phyloP scores from a whole-genome alignment of 1,284 basidiomycete species.

The Chiua sp. region DNA sequence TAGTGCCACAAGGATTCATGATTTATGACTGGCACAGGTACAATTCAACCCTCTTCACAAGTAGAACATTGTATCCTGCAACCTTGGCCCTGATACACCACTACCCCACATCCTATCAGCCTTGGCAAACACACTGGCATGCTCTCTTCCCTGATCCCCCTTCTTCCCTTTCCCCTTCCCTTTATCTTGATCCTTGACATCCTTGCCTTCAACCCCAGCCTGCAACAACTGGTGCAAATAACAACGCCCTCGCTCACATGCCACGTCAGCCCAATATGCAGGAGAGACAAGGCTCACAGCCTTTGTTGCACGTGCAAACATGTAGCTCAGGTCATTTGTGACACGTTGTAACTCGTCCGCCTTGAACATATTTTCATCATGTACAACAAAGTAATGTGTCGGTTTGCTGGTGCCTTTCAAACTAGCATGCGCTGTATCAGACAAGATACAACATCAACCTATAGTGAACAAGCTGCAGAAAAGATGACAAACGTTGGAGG shows the following conservation, averaged over 20 bases:
- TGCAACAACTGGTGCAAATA: slow-evolving; percentile 67
- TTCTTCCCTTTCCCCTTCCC: slow-evolving; percentile 6
- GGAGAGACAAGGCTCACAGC: slow-evolving; percentile 81
- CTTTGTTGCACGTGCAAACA: slow-evolving; percentile 81
- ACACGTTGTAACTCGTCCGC: slow-evolving; percentile 68
- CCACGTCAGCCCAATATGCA: slow-evolving; percentile 78
- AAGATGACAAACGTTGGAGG: slow-evolving; percentile 52
- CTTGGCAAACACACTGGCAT: slow-evolving; percentile 44
- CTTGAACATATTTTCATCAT: slow-evolving; percentile 71
- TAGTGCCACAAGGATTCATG: too few species aligned
- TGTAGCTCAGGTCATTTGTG: slow-evolving; percentile 68
- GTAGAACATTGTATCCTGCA: slow-evolving; percentile 78
- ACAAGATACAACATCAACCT: neutral
- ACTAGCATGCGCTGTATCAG: slow-evolving; percentile 51
- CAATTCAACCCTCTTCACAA: slow-evolving; percentile 31
- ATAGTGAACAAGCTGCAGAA: neutral
- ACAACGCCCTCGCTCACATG: slow-evolving; percentile 78
- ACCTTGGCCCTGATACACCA: slow-evolving; percentile 53
- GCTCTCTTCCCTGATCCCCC: slow-evolving; percentile 2
- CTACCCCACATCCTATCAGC: slow-evolving; percentile 59
- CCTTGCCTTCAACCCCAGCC: neutral
- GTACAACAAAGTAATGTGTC: slow-evolving; percentile 79
- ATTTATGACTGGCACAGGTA: too few species aligned
- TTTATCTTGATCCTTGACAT: slow-evolving; percentile 29
- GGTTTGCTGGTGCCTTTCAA: slow-evolving; percentile 71